Evolutionary conservation across 2,329 filamentous ascomycete species (phyloP).

Genomic region (Alternaria incomplexa): DNA sequence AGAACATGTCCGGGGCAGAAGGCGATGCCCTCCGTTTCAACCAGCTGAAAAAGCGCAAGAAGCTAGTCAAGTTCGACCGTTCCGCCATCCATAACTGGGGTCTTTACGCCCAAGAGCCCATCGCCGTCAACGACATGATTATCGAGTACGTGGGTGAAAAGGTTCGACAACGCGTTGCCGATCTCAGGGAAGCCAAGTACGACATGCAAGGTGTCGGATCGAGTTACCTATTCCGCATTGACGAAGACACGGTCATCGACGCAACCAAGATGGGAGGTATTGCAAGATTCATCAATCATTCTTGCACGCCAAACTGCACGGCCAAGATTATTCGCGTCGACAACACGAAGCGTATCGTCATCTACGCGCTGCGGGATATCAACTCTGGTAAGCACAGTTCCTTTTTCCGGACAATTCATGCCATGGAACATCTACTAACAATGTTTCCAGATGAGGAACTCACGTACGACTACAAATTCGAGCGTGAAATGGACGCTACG

Average conservation of each 20-base stretch:
- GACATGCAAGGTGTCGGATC: slow-evolving; percentile 96
- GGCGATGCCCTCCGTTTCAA: slow-evolving; percentile 97
- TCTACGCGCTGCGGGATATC: slow-evolving; percentile 96
- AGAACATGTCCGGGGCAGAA: slow-evolving; percentile 72
- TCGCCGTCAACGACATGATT: slow-evolving; percentile 97
- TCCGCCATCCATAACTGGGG: slow-evolving; percentile 99
- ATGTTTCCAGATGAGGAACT: slow-evolving; percentile 83
- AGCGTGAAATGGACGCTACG: slow-evolving; percentile 91
- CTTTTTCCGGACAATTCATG: not conserved
- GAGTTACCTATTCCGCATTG: slow-evolving; percentile 96
- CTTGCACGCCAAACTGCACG: slow-evolving; percentile 97
- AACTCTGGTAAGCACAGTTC: slow-evolving; percentile 75
- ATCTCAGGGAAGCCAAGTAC: slow-evolving; percentile 90
- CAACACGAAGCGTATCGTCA: slow-evolving; percentile 97
- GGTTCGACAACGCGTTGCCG: slow-evolving; percentile 95
- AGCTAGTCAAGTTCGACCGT: slow-evolving; percentile 95
- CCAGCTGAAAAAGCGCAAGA: slow-evolving; percentile 99
- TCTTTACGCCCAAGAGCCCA: slow-evolving; percentile 96
- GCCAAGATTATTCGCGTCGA: slow-evolving; percentile 99
- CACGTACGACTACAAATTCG: slow-evolving; percentile 99
- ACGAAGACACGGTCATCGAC: slow-evolving; percentile 96
- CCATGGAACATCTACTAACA: slow-evolving; percentile 29
- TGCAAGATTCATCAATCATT: slow-evolving; percentile 98
- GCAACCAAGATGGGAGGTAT: slow-evolving; percentile 99
- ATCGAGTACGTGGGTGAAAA: slow-evolving; percentile 99